Percentiles rank a stretch among this genome's conserved stretches.
phyloP scores from a whole-genome alignment of 2,329 filamentous ascomycete genomes.

The Cucurbitaria berberidis region DNA sequence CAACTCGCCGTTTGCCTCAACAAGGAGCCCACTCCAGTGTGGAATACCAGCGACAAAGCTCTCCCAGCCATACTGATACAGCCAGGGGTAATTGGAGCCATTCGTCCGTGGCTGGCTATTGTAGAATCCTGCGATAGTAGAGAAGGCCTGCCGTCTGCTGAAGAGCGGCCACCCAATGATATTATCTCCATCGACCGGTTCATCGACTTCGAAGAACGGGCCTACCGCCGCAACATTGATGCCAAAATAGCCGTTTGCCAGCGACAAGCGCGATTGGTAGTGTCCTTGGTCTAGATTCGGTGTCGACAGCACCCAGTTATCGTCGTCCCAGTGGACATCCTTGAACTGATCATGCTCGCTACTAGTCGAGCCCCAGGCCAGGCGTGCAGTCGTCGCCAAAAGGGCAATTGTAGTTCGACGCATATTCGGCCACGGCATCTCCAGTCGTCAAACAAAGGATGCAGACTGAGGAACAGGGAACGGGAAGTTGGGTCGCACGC shows the following conservation, averaged over 20 bases:
- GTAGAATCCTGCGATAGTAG: slow-evolving; percentile 72
- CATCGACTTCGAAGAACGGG: slow-evolving; percentile 66
- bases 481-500: neutral
- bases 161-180: slow-evolving; percentile 73
- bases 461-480: neutral
- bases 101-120: slow-evolving; percentile 65
- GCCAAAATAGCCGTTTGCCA: slow-evolving; percentile 67
- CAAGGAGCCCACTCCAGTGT: slow-evolving; percentile 67
- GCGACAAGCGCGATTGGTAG: slow-evolving; percentile 63
- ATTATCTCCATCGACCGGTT: slow-evolving; percentile 56
- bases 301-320: slow-evolving; percentile 63
- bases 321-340: slow-evolving; percentile 65
- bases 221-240: slow-evolving; percentile 68
- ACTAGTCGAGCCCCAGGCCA: slow-evolving; percentile 19
- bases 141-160: slow-evolving; percentile 67
- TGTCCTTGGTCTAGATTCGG: slow-evolving; percentile 62
- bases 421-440: slow-evolving; percentile 7
- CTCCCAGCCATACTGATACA: slow-evolving; percentile 72
- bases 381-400: slow-evolving; percentile 13
- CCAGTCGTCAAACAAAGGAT: slow-evolving; percentile 3
- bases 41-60: slow-evolving; percentile 74
- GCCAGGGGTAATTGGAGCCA: slow-evolving; percentile 70
- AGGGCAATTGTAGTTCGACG: slow-evolving; percentile 13
- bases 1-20: slow-evolving; percentile 61
- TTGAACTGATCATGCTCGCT: slow-evolving; percentile 32